phyloP scores from a whole-genome alignment of 192 early-diverging fungal genomes.

The Backusella tarrabulga region DNA sequence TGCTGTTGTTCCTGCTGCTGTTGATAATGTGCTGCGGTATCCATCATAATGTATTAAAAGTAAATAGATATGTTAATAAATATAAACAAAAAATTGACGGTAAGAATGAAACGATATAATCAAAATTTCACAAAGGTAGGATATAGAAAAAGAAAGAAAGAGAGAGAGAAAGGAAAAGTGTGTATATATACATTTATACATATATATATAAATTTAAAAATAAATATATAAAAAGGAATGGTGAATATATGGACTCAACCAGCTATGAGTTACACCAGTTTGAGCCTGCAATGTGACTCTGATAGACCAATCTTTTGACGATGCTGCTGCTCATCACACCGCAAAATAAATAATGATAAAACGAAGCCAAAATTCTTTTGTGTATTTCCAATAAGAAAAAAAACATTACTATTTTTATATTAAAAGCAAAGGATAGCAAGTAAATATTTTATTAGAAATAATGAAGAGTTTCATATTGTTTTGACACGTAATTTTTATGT shows the following conservation, averaged over 20 bases:
- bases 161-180: background rate
- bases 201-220: background rate
- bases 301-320: conserved; percentile 5
- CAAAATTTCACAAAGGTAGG: background rate
- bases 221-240: conserved; percentile 7
- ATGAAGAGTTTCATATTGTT: background rate
- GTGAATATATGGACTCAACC: background rate
- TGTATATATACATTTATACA: conserved; percentile 4
- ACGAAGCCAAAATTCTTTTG: background rate
- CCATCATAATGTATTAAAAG: background rate
- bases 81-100: background rate
- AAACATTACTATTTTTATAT: background rate
- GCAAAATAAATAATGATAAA: background rate
- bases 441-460: background rate
- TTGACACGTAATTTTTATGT: conserved; percentile 1
- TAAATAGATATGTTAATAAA: background rate
- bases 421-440: background rate
- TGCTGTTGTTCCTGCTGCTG: background rate
- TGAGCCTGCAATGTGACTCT: conserved; percentile 7
- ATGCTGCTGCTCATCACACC: conserved; percentile 2
- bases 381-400: background rate
- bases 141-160: background rate
- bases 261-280: background rate
- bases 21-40: conserved; percentile 5
- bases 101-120: background rate